Evolutionary conservation across 148 eudicot species (phyloP), one percentile per base, ranked within the genome.

Genomic region (Nepenthes gracilis): DNA sequence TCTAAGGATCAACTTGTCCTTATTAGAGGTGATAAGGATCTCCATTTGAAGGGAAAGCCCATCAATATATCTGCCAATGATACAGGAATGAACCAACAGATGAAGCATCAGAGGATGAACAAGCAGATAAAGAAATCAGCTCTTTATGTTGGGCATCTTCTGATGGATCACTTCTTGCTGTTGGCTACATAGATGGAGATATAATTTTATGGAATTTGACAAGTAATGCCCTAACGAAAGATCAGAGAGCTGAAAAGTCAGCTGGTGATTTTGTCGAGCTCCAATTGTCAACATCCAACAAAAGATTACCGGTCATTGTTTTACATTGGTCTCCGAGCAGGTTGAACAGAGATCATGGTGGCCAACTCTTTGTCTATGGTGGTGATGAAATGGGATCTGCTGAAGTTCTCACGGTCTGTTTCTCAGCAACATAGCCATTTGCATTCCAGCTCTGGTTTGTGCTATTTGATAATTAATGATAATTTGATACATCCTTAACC

Each of bases 121-220:
- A 79, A 53, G 73, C 52, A 55, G 92, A 85, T 62, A 94, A 89
- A 72, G 99, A 89, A 62, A 89, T 94, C 57, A 78, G 85, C 63
- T 75, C 97, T 67, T 84, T 86, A 11, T 89, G 97, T 68, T 94
- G 99, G 99, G 97, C 81, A 48, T 86, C 97, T 63, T 72, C 82
- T 65, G 99, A 89, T 78, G 97, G 95, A 49, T 84, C 99, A 53
- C 61, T 86, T 65, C 71, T 86, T 58, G 99, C 99, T 69, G 92
- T 85, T 63, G 99, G 99, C 68, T 94, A 94, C 68, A 80, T 86
- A 37, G 97, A 94, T 72, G 99, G 99, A 67, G 99, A 94, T 77
- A 83, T 94, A 56, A 62, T 94, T 70, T 67, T 94, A n/a, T 94
- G 99, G 97, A 70, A 94, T 64, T 57, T 86, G 54, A 77, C 80